Evolutionary conservation across 2,329 filamentous ascomycete species (phyloP).

Genomic region (Neonectria ditissima): DNA sequence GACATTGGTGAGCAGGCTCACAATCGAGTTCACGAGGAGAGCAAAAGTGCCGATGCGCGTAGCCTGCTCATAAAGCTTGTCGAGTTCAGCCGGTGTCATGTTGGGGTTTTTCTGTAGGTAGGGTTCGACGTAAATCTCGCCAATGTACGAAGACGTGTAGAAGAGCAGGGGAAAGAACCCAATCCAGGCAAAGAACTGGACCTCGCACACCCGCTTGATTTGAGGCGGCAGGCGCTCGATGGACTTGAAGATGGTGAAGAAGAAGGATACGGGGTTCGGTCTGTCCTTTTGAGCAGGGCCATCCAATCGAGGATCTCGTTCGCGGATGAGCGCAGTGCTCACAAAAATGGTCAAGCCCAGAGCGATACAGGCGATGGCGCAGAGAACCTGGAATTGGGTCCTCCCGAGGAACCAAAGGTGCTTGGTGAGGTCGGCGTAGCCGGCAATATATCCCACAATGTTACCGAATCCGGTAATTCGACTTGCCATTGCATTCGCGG

Average conservation of each 20-base stretch:
- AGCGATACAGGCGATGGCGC: slow-evolving; percentile 82
- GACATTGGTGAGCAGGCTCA: slow-evolving; percentile 84
- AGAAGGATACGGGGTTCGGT: slow-evolving; percentile 81
- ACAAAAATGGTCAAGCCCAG: slow-evolving; percentile 77
- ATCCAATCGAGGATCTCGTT: slow-evolving; percentile 83
- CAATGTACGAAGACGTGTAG: slow-evolving; percentile 94
- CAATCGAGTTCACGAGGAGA: slow-evolving; percentile 87
- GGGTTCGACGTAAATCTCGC: slow-evolving; percentile 90
- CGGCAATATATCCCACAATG: slow-evolving; percentile 89
- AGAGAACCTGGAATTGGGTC: slow-evolving; percentile 93
- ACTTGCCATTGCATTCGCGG: slow-evolving; percentile 94
- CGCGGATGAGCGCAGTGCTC: slow-evolving; percentile 76
- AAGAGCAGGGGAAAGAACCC: slow-evolving; percentile 97
- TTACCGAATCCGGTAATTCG: slow-evolving; percentile 89
- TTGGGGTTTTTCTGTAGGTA: slow-evolving; percentile 81
- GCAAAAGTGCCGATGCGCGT: slow-evolving; percentile 92
- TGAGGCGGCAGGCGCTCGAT: slow-evolving; percentile 84
- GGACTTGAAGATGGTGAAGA: slow-evolving; percentile 80
- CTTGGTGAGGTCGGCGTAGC: slow-evolving; percentile 82
- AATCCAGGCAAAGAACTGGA: slow-evolving; percentile 90
- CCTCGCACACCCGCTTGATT: slow-evolving; percentile 82
- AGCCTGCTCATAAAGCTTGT: slow-evolving; percentile 83
- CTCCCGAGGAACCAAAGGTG: slow-evolving; percentile 84
- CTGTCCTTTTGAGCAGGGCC: slow-evolving; percentile 69
- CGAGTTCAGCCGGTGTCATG: slow-evolving; percentile 80